These are phyloP conservation scores for Pythium biforme DNA, from an alignment of 352 stramenopile genomes.

Conservation along the genomic window DNA sequence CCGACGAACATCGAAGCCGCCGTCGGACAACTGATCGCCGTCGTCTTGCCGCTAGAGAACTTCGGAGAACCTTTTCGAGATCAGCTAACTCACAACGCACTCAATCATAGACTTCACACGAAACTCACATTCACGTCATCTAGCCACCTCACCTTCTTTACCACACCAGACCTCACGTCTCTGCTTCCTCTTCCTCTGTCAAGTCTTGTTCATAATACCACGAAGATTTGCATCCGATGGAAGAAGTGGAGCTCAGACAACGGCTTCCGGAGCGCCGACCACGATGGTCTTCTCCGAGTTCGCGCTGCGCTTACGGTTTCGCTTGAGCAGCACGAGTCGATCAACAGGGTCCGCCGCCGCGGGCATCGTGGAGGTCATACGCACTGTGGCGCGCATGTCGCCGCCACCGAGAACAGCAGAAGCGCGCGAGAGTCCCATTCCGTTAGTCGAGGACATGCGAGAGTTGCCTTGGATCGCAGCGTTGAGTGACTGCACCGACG, in stretches of 20 bases:
- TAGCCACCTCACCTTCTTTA: not conserved
- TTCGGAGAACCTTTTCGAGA: not conserved
- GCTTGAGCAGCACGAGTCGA: conserved; percentile 75
- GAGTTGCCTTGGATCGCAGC: conserved; percentile 68
- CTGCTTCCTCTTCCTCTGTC: not conserved
- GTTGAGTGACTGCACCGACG: conserved; percentile 81
- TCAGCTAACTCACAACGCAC: not conserved
- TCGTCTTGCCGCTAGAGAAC: not conserved
- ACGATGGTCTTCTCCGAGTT: conserved; percentile 88
- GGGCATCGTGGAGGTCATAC: conserved; percentile 40
- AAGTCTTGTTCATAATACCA: not conserved
- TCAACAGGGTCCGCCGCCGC: conserved; percentile 59
- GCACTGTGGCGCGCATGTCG: conserved; percentile 52
- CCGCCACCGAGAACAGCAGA: conserved; percentile 22
- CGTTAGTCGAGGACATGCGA: conserved; percentile 46
- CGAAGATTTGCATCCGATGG: not conserved
- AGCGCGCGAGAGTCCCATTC: conserved; percentile 11
- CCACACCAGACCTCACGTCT: not conserved
- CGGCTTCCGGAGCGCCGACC: conserved; percentile 77
- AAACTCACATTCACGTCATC: conserved; percentile 2
- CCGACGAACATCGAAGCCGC: conserved; percentile 12
- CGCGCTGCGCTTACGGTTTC: conserved; percentile 64
- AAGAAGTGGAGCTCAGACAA: conserved; percentile 43
- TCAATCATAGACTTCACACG: conserved; percentile 8
- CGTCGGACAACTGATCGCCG: conserved; percentile 5